Base-by-base conservation (phyloP, 331 rosid species). In the Pyrus hybrid region DNA sequence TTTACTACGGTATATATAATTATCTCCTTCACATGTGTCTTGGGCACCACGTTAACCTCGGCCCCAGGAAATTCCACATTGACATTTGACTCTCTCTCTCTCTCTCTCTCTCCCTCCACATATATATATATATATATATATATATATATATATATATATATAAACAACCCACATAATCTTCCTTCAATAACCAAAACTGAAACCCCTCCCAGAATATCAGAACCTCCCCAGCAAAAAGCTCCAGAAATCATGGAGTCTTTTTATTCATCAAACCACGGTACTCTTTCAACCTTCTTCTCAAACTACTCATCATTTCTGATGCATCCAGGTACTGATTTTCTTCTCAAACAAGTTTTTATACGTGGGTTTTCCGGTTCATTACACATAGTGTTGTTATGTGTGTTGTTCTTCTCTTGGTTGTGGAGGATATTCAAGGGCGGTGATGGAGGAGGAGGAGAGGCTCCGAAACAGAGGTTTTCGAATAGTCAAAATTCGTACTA, bases 271-370 rank as follows among this genome's bases (percentile, higher is more conserved):
- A 20, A 22, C 25, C 30, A 67, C 41, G 70, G 63, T 70, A 33
- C 33, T 14, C 12, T 77, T 68, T 23, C 75, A 7, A 47, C 43
- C 81, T 53, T 79, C 63, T 76, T 78, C 60, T 75, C 80, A 56
- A 53, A 37, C 61, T 65, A 61, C 76, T 23, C 61, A 56, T 77
- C 56, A 17, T 37, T 37, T 37, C 21, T 45, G 25, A 69, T 72
- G 87, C 18, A 81, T 76, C 21, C 86, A 66, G 71, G 68, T 30
- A 21, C 83, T 22, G 69, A 28, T 45, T 83, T 91, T 79, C 81
- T 88, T 58, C 43, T 90, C 4, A 53, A 85, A 72, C 95, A 87
- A 70, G 37, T 78, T 85, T 88, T 86, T 82, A 75, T 88, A 7
- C 96, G 82, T 47, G 83, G 85, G 25, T 53, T 88, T 35, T 91